phyloP scores from a whole-genome alignment of 2,329 filamentous ascomycete genomes.

The Cytospora mali region DNA sequence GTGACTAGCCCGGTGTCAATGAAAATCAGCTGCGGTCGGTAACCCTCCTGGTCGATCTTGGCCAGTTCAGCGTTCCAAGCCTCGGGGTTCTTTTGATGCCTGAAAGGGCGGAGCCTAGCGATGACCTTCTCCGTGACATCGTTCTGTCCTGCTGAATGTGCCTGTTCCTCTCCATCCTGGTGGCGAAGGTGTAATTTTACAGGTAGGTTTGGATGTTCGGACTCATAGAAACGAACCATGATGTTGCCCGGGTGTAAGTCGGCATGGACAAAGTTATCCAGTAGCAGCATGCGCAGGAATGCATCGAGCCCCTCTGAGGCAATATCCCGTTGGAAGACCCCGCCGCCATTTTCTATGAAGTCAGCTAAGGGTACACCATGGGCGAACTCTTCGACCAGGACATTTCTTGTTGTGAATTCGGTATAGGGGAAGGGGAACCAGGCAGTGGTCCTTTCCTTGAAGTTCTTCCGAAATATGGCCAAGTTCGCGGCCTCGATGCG shows the following conservation, averaged over 20 bases:
- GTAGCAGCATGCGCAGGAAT: constrained; percentile 92
- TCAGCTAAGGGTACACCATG: constrained; percentile 89
- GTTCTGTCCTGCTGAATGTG: constrained; percentile 32
- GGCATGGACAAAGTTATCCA: constrained; percentile 97
- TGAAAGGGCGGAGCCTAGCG: constrained; percentile 74
- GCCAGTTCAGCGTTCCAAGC: constrained; percentile 76
- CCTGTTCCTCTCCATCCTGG: constrained; percentile 47
- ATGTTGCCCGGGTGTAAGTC: constrained; percentile 98
- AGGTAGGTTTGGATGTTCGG: constrained; percentile 69
- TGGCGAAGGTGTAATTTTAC: constrained; percentile 40
- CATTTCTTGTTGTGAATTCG: constrained; percentile 88
- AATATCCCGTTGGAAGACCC: constrained; percentile 90
- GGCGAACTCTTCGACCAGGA: constrained; percentile 93
- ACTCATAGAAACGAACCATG: constrained; percentile 97
- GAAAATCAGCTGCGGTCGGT: constrained; percentile 91
- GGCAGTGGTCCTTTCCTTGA: constrained; percentile 85
- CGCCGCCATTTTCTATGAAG: constrained; percentile 89
- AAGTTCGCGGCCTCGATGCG: constrained; percentile 94
- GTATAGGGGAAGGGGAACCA: constrained; percentile 96
- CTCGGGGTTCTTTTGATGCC: constrained; percentile 59
- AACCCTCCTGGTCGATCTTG: constrained; percentile 83
- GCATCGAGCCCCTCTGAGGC: constrained; percentile 93
- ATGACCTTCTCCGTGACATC: constrained; percentile 90
- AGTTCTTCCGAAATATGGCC: constrained; percentile 84
- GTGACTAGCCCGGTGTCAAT: constrained; percentile 97